Conservation (phyloP, 441 rosid species). For the Populus hybrid region DNA sequence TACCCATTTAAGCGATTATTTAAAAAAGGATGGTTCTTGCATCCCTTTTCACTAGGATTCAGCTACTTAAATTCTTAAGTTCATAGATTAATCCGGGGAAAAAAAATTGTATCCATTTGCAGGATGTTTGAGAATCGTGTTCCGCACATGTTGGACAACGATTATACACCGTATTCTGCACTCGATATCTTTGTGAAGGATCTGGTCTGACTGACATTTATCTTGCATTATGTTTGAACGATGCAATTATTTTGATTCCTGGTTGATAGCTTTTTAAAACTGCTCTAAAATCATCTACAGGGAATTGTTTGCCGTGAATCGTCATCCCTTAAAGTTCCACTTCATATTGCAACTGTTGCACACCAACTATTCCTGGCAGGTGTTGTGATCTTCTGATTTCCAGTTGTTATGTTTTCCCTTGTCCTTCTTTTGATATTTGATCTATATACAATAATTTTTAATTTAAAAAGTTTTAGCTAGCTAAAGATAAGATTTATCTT, state of each 20-base stretch:
- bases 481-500: not conserved
- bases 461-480: not conserved
- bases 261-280: slow-evolving; percentile 7
- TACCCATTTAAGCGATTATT: not conserved
- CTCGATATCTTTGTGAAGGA: slow-evolving; percentile 98
- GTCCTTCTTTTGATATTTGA: not conserved
- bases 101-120: slow-evolving; percentile 30
- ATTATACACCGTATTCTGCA: slow-evolving; percentile 92
- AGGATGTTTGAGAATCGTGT: slow-evolving; percentile 99
- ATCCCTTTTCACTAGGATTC: not conserved
- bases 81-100: not conserved
- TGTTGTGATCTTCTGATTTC: slow-evolving; percentile 18
- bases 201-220: slow-evolving; percentile 53
- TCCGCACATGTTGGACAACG: slow-evolving; percentile 95
- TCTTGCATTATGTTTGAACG: not conserved
- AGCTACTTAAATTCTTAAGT: not conserved
- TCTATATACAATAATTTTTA: not conserved
- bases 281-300: slow-evolving; percentile 35
- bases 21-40: not conserved
- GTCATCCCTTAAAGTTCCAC: slow-evolving; percentile 75
- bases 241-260: slow-evolving; percentile 2
- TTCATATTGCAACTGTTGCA: slow-evolving; percentile 77
- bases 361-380: slow-evolving; percentile 90
- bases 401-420: not conserved
- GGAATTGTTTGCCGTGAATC: slow-evolving; percentile 87